A percentile compares a stretch with the other conserved stretches of the same genome.
phyloP scores from a whole-genome alignment of 2,329 filamentous ascomycete genomes.

The Rugonectria rugulosa region DNA sequence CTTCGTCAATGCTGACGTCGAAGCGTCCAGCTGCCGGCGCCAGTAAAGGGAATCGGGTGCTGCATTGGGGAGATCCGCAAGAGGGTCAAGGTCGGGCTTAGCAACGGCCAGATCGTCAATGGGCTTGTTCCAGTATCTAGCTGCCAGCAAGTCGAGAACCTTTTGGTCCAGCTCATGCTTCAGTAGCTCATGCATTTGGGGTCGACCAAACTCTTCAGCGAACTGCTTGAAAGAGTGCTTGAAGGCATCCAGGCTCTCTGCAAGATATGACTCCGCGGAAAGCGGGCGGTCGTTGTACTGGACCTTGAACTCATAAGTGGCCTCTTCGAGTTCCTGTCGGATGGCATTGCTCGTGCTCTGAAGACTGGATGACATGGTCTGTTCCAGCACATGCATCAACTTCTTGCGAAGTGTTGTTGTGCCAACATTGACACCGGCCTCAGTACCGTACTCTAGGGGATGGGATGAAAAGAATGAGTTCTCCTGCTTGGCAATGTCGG shows the following conservation, averaged over 20 bases:
- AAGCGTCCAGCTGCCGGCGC: slow-evolving; percentile 93
- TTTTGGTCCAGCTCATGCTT: slow-evolving; percentile 95
- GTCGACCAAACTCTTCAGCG: slow-evolving; percentile 85
- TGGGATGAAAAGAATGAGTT: slow-evolving; percentile 86
- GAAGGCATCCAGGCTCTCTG: slow-evolving; percentile 93
- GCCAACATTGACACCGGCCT: slow-evolving; percentile 78
- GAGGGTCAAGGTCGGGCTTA: slow-evolving; percentile 72
- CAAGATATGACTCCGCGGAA: slow-evolving; percentile 94
- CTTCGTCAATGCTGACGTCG: slow-evolving; percentile 88
- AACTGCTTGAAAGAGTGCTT: slow-evolving; percentile 98
- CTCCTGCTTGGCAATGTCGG: slow-evolving; percentile 87
- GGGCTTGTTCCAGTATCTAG: slow-evolving; percentile 97
- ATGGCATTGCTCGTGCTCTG: slow-evolving; percentile 92
- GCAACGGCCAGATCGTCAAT: slow-evolving; percentile 79
- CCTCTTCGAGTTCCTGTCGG: slow-evolving; percentile 92
- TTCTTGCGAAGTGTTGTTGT: slow-evolving; percentile 91
- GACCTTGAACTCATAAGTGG: slow-evolving; percentile 98
- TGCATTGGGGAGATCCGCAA: slow-evolving; percentile 83
- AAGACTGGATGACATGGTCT: slow-evolving; percentile 94
- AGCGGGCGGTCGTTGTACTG: slow-evolving; percentile 97
- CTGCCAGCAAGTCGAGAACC: slow-evolving; percentile 89
- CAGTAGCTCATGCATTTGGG: slow-evolving; percentile 86
- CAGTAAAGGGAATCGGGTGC: slow-evolving; percentile 88
- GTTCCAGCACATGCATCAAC: slow-evolving; percentile 94
- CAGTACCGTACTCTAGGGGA: slow-evolving; percentile 78